Base-by-base conservation (phyloP, 352 stramenopile genomes). In the Globisporangium polare region DNA sequence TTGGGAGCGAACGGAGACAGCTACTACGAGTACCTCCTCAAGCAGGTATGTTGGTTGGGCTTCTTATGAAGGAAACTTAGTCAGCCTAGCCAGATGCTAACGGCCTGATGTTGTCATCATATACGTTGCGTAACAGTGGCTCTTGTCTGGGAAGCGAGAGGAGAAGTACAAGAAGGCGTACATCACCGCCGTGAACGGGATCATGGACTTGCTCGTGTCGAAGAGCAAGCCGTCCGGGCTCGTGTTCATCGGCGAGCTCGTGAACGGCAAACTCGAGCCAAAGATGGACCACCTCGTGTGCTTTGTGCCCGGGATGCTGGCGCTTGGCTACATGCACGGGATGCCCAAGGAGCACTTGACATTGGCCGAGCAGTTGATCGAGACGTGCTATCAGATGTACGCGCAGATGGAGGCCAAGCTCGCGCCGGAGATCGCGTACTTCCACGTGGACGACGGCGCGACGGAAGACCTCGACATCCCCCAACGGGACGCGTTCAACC, bases 251-350 rank as follows among this genome's bases (percentile, higher is more conserved):
- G 83, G 77, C 2, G 87, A 93, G 72, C 68, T 89, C 27, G 69
- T 88, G 18, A 57, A 77, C 42, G 74, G 68, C 37, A 63, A 78
- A 17, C 68, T 93, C 2, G 62, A 74, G 29, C 75, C 78, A 26
- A 88, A 89, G 66, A 94, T 93, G 81, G 86, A 97, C 64, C 92
- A 98, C 62, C 69, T 97, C 42, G 78, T 94, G 33, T 98, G 92
- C 71, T 97, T 97, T 56, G 69, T 97, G 17, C 89, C 91, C 0
- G 90, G 89, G 24, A 91, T 95, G 80, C 71, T 97, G 8, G 76
- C 88, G 1, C 77, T 97, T 1, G 90, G 88, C 7, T 84, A 87
- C 60, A 57, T 75, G n/a, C 71, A 92, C 59, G 84, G 84, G 18
- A 88, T 90, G 72, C 74, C 75, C 7, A 66, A 73, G 47, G 66